Base-by-base conservation (phyloP, 768 basidiomycete genomes). In the Paxillus rubicundulus region DNA sequence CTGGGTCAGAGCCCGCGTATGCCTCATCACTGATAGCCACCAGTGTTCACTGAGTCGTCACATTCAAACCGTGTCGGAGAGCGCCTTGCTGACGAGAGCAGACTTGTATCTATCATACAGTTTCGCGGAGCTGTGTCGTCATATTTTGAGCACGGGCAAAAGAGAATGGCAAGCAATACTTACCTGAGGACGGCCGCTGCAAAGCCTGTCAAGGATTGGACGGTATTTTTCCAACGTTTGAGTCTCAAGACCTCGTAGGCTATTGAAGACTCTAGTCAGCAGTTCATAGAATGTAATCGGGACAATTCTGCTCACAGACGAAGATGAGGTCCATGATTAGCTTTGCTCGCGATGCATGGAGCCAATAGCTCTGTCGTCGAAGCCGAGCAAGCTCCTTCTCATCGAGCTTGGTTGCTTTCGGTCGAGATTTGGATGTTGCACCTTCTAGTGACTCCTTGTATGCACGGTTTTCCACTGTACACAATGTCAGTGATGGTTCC, bases 251-350 rank as follows among this genome's bases (percentile, higher is more conserved):
- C 69, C 49, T 90, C 85, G 64, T 87, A 93, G 6, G 87, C 90
- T 92, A 61, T 47, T 36, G 45, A 54, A n/a, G 41, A 36, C 21
- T 14, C 28, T 2, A 17, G 53, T 65, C 50, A 55, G 40, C 33
- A 50, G 33, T 45, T 38, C 45, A 51, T 42, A 51, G 32, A 9
- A 43, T n/a, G 16, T 28, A 58, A 52, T 28, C 73, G 74, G 60
- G 4, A 1, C 32, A 3, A 44, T 17, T 30, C 12, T 9, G 55
- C 81, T 70, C 65, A 93, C 90, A 91, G 64, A 92, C 91, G 70
- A 92, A 93, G 61, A 91, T 82, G 55, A 93, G 72, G 67, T 93
- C 91, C 89, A 92, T 89, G 39, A 79, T 61, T 53, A 93, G 72
- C 73, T 93, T 93, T 50, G 76, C 73, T 52, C 86, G 73, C 21